Conservation (phyloP, 805 yeast species). For the Ogataea henricii region DNA sequence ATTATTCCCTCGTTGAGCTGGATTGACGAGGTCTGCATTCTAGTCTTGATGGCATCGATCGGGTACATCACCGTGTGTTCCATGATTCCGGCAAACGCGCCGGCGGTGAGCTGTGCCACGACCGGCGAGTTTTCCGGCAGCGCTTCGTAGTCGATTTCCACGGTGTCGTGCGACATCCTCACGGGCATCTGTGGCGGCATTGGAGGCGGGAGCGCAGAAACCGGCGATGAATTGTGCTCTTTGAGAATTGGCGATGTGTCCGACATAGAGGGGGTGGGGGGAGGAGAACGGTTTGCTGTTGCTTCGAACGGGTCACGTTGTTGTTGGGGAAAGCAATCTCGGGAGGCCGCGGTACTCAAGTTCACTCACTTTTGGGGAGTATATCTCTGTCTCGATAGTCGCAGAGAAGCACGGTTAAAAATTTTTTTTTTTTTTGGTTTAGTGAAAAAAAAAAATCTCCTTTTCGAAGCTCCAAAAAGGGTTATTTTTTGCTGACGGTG, state of each 20-base stretch:
- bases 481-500: slow-evolving; percentile 4
- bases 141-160: slow-evolving; percentile 85
- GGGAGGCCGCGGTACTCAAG: neutral
- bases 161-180: slow-evolving; percentile 25
- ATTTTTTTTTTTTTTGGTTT: neutral
- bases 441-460: neutral
- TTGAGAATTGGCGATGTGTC: slow-evolving; percentile 15
- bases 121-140: slow-evolving; percentile 85
- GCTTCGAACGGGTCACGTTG: too few relatives aligned
- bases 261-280: too few relatives aligned
- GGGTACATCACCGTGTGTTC: slow-evolving; percentile 98
- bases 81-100: slow-evolving; percentile 99
- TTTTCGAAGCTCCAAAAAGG: neutral
- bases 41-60: slow-evolving; percentile 90
- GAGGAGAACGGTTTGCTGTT: neutral
- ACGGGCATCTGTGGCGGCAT: slow-evolving; percentile 7
- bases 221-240: slow-evolving; percentile 8
- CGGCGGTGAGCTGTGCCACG: slow-evolving; percentile 81
- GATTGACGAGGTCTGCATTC: slow-evolving; percentile 71
- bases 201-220: slow-evolving; percentile 4
- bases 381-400: neutral
- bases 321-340: too few relatives aligned
- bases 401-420: neutral
- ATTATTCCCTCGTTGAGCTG: slow-evolving; percentile 48
- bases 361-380: too few relatives aligned